phyloP scores from a whole-genome alignment of 2,329 filamentous ascomycete genomes.

The Pezicula neosporulosa region DNA sequence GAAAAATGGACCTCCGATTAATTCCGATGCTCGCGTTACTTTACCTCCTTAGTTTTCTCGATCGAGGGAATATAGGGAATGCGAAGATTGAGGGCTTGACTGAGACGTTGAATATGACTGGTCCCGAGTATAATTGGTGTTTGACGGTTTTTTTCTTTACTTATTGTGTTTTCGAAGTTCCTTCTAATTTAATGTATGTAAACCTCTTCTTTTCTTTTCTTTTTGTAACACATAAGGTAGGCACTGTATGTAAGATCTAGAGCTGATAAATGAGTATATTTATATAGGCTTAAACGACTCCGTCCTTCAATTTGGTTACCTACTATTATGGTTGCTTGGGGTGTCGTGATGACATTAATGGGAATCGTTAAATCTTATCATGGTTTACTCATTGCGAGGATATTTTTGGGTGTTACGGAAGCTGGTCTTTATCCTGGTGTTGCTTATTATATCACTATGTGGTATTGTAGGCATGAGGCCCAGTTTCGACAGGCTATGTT shows the following conservation, averaged over 20 bases:
- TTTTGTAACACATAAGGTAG: no score
- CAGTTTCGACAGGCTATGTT: conserved; percentile 40
- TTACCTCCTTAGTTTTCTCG: conserved; percentile 74
- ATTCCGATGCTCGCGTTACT: conserved; percentile 65
- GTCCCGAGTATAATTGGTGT: conserved; percentile 30
- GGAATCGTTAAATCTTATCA: conserved; percentile 64
- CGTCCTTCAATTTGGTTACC: conserved; percentile 61
- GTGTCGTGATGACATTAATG: conserved; percentile 63
- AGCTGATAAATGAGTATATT: no score
- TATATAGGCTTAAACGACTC: conserved; percentile 52
- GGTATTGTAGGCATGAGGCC: conserved; percentile 53
- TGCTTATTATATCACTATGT: conserved; percentile 50
- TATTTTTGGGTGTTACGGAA: conserved; percentile 21
- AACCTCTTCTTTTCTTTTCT: no score
- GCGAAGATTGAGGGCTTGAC: conserved; percentile 62
- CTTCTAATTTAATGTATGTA: conserved; percentile 54
- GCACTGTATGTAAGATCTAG: no score
- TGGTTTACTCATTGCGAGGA: conserved; percentile 45
- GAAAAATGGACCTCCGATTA: conserved; percentile 56
- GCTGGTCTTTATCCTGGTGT: conserved; percentile 29
- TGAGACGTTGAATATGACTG: conserved; percentile 55
- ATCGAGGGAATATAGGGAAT: conserved; percentile 69
- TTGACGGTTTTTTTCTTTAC: conserved; percentile 55
- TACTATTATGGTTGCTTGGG: conserved; percentile 62
- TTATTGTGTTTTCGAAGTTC: conserved; percentile 53